phyloP scores from a whole-genome alignment of 768 basidiomycete genomes.

The Lactifluus subvellereus region DNA sequence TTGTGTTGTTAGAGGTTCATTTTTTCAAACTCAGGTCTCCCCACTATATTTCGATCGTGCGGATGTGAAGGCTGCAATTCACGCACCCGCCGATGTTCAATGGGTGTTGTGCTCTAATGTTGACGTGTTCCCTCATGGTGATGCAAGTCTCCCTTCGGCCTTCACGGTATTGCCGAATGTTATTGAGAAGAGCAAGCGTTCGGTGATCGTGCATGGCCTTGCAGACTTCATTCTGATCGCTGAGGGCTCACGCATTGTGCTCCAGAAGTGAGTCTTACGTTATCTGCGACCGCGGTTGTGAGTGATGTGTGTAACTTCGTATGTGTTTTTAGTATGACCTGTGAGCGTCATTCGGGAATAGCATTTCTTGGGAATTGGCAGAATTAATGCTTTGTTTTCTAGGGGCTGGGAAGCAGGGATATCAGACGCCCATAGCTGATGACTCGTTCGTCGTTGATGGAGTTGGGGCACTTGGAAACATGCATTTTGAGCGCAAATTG shows the following conservation, averaged over 20 bases:
- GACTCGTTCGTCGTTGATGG: constrained; percentile 70
- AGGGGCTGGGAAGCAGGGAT: constrained; percentile 65
- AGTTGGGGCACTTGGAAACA: constrained; percentile 58
- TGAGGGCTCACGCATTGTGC: constrained; percentile 44
- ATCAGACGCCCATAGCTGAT: constrained; percentile 58
- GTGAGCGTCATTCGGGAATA: not conserved
- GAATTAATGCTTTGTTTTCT: constrained; percentile 22
- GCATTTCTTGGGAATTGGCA: not conserved
- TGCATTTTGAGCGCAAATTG: constrained; percentile 61
- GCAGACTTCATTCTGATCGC: constrained; percentile 70
- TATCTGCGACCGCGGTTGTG: not conserved
- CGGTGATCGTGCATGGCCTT: constrained; percentile 66
- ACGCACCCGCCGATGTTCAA: constrained; percentile 53
- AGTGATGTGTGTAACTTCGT: not conserved
- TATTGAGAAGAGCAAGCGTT: constrained; percentile 66
- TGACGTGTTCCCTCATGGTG: constrained; percentile 57
- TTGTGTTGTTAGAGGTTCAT: constrained; percentile 42
- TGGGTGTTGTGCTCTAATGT: constrained; percentile 62
- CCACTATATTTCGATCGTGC: constrained; percentile 66
- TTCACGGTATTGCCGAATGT: constrained; percentile 62
- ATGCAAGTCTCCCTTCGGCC: constrained; percentile 54
- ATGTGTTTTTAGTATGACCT: constrained; percentile 15
- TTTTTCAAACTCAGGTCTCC: constrained; percentile 43
- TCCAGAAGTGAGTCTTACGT: constrained; percentile 34
- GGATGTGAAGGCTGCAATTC: constrained; percentile 67